Base-by-base conservation (phyloP, 331 rosid species). In the Phaseolus coccineus region DNA sequence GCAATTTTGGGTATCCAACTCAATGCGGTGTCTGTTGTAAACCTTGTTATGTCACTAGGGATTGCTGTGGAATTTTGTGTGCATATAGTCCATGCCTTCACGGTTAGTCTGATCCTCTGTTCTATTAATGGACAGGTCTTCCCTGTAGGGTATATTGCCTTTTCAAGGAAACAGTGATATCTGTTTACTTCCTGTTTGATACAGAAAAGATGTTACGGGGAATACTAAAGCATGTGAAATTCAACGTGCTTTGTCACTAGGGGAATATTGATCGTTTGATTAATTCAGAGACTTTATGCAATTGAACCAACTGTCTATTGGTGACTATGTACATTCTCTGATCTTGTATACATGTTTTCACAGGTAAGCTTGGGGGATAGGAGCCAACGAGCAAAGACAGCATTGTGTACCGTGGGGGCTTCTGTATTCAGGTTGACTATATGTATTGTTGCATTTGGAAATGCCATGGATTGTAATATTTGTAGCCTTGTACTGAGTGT, bases 21-120 rank as follows among this genome's bases (percentile, higher is more conserved):
- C 66, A 95, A 95, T 87, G 97, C 98, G 5, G 97, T 95, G 74
- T 95, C 99, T 74, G 93, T 93, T 78, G 99, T 95, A 67, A 95
- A 95, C 88, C 89, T 95, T 75, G 69, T 95, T 71, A 95, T 95
- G 99, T 90, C 99, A 3, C 84, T 95, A 9, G 99, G 99, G 74
- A 95, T 95, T 57, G 94, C 99, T 48, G 97, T 93, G 31, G 97
- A 95, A 92, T 95, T 95, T 85, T 95, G 97, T 75, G 96, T 93
- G 81, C 99, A 95, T 74, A 91, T 95, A 77, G 81, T 86, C 64
- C 99, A 95, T 82, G 99, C 99, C 37, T 95, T 88, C 84, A 88
- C 84, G 97, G 99, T 95, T 61, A 82, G 99, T 91, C 47, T 75
- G 37, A 39, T 76, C 61, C 52, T 77, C 48, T 69, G 39, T 62